phyloP scores from a whole-genome alignment of 2,329 filamentous ascomycete genomes.

The Pyricularia sp. region DNA sequence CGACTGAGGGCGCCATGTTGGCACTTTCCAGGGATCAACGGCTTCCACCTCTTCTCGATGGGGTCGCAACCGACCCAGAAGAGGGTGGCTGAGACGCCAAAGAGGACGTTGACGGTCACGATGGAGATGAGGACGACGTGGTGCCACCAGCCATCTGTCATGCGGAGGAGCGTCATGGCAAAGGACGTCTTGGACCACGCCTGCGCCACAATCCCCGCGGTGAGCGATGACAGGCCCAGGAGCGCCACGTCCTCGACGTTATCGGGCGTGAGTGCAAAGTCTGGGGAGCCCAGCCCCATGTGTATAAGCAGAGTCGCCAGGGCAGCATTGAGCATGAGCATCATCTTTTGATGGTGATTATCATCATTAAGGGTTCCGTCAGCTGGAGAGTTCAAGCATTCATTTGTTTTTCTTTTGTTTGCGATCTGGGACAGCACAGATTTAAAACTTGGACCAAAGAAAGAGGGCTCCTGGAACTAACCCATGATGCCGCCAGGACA shows the following conservation, averaged over 20 bases:
- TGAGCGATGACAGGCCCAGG: slow-evolving; percentile 15
- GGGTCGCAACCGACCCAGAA: slow-evolving; percentile 16
- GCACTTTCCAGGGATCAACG: slow-evolving; percentile 7
- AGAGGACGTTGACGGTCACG: slow-evolving; percentile 17
- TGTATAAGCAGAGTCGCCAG: slow-evolving; percentile 3
- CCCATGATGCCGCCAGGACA: slow-evolving; percentile 3
- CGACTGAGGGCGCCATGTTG: background rate
- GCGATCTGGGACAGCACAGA: no score
- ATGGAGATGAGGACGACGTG: slow-evolving; percentile 22
- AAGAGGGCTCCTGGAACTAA: background rate
- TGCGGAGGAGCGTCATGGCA: slow-evolving; percentile 22
- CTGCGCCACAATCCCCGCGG: slow-evolving; percentile 21
- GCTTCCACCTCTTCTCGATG: slow-evolving; percentile 11
- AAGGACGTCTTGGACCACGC: slow-evolving; percentile 30
- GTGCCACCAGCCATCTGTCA: slow-evolving; percentile 17
- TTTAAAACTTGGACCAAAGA: no score
- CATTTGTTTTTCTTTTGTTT: no score
- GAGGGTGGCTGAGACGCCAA: slow-evolving; percentile 12
- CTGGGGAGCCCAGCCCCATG: slow-evolving; percentile 13
- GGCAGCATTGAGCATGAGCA: background rate
- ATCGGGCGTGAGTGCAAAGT: slow-evolving; percentile 10
- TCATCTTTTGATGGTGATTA: background rate
- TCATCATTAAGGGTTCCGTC: background rate
- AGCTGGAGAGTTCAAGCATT: no score
- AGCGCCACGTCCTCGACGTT: slow-evolving; percentile 12